phyloP scores from a whole-genome alignment of 768 basidiomycete species.

The Tylopilus intermedius region DNA sequence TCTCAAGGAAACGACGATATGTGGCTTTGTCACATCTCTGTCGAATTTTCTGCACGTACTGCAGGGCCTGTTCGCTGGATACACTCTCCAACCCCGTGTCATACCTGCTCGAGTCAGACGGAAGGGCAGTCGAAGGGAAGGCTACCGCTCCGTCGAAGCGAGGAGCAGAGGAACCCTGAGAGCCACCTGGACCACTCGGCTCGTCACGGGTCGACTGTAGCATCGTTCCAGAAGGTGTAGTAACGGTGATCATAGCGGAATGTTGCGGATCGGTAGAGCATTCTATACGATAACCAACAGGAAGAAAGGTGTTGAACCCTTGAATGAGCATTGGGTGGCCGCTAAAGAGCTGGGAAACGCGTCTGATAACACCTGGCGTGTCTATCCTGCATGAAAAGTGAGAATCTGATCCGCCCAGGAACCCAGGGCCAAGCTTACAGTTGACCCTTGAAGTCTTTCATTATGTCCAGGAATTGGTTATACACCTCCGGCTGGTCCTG shows the following conservation, averaged over 20 bases:
- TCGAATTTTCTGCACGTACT: conserved; percentile 97
- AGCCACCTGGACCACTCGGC: conserved; percentile 33
- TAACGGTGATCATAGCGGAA: conserved; percentile 66
- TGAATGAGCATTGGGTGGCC: conserved; percentile 89
- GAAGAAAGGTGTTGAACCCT: conserved; percentile 98
- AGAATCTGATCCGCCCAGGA: neutral
- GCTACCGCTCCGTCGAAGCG: conserved; percentile 14
- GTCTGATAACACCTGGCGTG: conserved; percentile 94
- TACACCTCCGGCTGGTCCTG: conserved; percentile 57
- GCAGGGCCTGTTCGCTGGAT: conserved; percentile 74
- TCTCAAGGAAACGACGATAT: conserved; percentile 73
- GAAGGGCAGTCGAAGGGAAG: conserved; percentile 6
- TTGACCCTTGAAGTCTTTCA: conserved; percentile 75
- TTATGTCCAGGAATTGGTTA: conserved; percentile 61
- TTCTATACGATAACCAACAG: conserved; percentile 91
- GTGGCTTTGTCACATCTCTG: conserved; percentile 88
- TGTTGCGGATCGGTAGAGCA: conserved; percentile 62
- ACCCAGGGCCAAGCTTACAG: conserved; percentile 32
- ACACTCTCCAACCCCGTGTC: conserved; percentile 36
- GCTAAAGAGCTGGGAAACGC: conserved; percentile 88
- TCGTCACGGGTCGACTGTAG: conserved; percentile 50
- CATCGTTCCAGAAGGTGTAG: conserved; percentile 65
- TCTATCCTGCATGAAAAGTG: conserved; percentile 63
- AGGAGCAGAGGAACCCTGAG: conserved; percentile 36
- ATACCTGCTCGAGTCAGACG: conserved; percentile 23